phyloP scores from a whole-genome alignment of 306 rosid genomes.

The Mucuna pruriens region DNA sequence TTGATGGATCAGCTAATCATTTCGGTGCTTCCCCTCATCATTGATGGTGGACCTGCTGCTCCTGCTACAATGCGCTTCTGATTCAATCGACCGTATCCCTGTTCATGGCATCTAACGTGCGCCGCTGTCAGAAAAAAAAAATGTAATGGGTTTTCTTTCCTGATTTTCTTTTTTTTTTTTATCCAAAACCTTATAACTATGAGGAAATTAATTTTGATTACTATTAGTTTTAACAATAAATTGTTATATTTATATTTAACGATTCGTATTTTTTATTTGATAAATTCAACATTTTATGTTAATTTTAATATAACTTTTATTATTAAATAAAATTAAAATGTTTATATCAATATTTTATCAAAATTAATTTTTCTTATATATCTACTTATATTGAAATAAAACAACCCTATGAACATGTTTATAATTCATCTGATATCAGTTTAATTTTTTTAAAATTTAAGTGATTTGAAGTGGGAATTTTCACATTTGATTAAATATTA shows the following conservation, averaged over 20 bases:
- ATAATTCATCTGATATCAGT: background rate
- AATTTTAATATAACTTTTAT: no score
- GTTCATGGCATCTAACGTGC: background rate
- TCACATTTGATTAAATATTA: background rate
- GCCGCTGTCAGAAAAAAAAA: background rate
- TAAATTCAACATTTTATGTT: background rate
- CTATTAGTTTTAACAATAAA: background rate
- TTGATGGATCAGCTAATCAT: slow-evolving; percentile 21
- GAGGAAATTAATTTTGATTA: background rate
- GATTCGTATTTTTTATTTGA: background rate
- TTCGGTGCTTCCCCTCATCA: slow-evolving; percentile 41
- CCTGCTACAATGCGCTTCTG: slow-evolving; percentile 32
- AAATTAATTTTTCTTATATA: background rate
- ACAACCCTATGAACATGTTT: background rate
- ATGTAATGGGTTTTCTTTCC: background rate
- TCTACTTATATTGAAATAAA: background rate
- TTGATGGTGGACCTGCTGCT: slow-evolving; percentile 34
- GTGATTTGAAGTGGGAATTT: background rate
- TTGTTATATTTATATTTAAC: background rate
- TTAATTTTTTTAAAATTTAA: background rate
- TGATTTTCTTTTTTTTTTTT: background rate
- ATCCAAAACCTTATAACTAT: background rate
- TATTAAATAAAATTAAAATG: background rate
- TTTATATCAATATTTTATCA: background rate
- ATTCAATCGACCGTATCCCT: background rate